A percentile compares a stretch with the other conserved stretches of the same genome.
These are phyloP conservation scores for Populus simonii DNA, from an alignment of 345 rosid species.

Conservation along the genomic window DNA sequence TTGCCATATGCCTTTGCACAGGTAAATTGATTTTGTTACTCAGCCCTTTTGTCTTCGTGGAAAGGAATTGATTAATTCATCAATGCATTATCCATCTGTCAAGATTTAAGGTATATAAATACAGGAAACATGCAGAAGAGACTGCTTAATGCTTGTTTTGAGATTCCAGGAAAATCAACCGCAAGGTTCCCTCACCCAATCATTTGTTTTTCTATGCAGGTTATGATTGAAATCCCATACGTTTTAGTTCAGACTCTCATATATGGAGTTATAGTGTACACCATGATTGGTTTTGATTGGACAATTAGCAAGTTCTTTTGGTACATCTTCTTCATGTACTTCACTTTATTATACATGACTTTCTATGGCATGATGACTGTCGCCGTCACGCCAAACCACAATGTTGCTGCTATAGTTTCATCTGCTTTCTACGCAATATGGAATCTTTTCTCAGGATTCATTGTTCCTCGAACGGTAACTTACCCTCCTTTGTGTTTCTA, in stretches of 20 bases:
- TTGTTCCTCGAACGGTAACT: slow-evolving; percentile 47
- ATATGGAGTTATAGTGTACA: slow-evolving; percentile 53
- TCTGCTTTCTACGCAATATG: slow-evolving; percentile 47
- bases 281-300: slow-evolving; percentile 68
- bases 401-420: slow-evolving; percentile 47
- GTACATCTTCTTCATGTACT: slow-evolving; percentile 59
- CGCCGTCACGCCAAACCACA: slow-evolving; percentile 58
- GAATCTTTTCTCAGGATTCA: slow-evolving; percentile 67
- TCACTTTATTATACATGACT: slow-evolving; percentile 58
- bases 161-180: not conserved
- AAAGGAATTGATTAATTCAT: not conserved
- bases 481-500: not conserved
- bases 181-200: not conserved
- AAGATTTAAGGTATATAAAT: not conserved
- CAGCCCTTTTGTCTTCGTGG: not conserved
- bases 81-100: not conserved
- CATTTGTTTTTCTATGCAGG: slow-evolving; percentile 22
- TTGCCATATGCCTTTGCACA: slow-evolving; percentile 70
- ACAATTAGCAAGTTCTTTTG: slow-evolving; percentile 45
- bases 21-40: slow-evolving; percentile 25
- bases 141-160: not conserved
- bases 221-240: slow-evolving; percentile 55
- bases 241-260: slow-evolving; percentile 38
- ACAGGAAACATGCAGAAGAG: not conserved
- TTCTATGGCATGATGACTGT: slow-evolving; percentile 68